phyloP scores from a whole-genome alignment of 345 rosid genomes.

The Reutealis trisperma region DNA sequence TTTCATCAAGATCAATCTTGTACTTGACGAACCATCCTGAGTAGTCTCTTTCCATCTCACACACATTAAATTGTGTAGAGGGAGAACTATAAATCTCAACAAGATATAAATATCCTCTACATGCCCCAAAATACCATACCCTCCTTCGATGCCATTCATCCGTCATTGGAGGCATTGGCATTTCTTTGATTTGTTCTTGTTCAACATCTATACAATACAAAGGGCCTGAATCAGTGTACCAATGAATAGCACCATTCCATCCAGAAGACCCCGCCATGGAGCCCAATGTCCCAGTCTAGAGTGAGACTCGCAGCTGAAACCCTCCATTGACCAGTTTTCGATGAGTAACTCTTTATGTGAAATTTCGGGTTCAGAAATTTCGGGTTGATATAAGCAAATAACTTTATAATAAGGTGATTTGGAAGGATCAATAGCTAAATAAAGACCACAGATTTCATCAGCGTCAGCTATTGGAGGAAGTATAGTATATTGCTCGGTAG shows the following conservation, averaged over 20 bases:
- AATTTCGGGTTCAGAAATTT: neutral
- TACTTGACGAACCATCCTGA: conserved; percentile 44
- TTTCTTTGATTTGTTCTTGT: conserved; percentile 27
- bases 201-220: conserved; percentile 32
- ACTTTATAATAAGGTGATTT: conserved; percentile 43
- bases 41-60: conserved; percentile 36
- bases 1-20: conserved; percentile 31
- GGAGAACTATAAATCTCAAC: conserved; percentile 25
- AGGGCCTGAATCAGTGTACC: conserved; percentile 24
- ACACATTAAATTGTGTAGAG: conserved; percentile 28
- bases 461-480: conserved; percentile 20
- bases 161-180: conserved; percentile 30
- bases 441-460: conserved; percentile 14
- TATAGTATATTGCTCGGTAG: conserved; percentile 34
- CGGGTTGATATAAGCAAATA: conserved; percentile 23
- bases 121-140: conserved; percentile 28
- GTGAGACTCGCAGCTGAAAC: conserved; percentile 17
- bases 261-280: conserved; percentile 16
- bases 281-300: neutral
- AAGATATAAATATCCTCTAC: conserved; percentile 29
- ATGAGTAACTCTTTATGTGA: conserved; percentile 38
- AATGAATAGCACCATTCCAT: conserved; percentile 39
- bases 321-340: conserved; percentile 41
- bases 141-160: conserved; percentile 1
- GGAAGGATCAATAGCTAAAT: conserved; percentile 49